phyloP scores from a whole-genome alignment of 164 flowering plant genomes.

The Magnolia officinalis region DNA sequence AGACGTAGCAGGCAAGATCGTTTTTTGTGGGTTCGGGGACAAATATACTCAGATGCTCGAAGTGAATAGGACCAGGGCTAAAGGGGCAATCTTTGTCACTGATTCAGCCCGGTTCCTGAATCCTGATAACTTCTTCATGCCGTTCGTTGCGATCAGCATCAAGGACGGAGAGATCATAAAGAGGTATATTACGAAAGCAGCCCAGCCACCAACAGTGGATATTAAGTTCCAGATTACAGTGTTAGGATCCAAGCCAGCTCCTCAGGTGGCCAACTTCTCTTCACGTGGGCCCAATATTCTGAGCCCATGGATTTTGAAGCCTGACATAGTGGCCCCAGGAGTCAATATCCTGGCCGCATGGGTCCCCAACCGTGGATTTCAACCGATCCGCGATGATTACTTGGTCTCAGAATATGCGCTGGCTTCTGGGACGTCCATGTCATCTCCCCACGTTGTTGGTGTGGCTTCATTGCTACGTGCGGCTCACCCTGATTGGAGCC shows the following conservation, averaged over 20 bases:
- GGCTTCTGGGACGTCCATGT: slow-evolving; percentile 8
- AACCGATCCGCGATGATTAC: too few species aligned
- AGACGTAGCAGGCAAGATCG: slow-evolving; percentile 29
- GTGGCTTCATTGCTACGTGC: slow-evolving; percentile 35
- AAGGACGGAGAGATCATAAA: background rate
- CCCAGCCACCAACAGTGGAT: slow-evolving; percentile 11
- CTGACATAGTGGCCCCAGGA: too few species aligned
- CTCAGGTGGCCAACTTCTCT: too few species aligned
- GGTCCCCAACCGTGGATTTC: too few species aligned
- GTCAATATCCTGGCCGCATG: too few species aligned
- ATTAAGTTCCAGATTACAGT: background rate
- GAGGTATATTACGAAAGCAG: background rate
- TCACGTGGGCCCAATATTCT: too few species aligned
- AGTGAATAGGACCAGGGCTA: slow-evolving; percentile 18
- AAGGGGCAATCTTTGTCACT: slow-evolving; percentile 23
- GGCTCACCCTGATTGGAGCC: slow-evolving; percentile 32
- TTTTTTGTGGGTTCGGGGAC: slow-evolving; percentile 23
- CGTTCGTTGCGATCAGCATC: slow-evolving; percentile 1
- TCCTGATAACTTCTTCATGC: slow-evolving; percentile 5
- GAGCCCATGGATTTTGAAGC: too few species aligned
- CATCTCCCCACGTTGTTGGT: slow-evolving; percentile 31
- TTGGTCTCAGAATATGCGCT: too few species aligned
- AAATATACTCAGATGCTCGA: slow-evolving; percentile 10
- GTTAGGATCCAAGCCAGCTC: too few species aligned
- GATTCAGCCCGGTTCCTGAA: slow-evolving; percentile 9